Conservation (phyloP, 306 rosid genomes). For the Ormosia semicastrata region DNA sequence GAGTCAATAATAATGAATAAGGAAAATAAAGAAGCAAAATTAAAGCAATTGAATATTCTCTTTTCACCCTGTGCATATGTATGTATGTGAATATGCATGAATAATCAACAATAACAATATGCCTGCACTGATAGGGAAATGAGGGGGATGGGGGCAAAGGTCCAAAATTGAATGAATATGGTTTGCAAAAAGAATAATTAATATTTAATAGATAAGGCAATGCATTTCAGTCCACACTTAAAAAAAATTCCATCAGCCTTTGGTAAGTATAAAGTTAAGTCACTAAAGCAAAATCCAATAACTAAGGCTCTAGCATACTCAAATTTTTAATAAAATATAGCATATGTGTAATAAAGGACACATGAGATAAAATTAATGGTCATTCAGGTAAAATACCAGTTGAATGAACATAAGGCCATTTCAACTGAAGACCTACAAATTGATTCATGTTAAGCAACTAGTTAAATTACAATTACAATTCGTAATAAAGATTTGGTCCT, state of each 20-base stretch:
- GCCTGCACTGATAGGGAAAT: background rate
- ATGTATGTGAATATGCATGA: background rate
- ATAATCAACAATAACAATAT: background rate
- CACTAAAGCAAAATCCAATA: slow-evolving; percentile 1
- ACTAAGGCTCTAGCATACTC: background rate
- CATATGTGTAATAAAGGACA: background rate
- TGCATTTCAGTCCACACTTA: background rate
- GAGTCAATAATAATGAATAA: background rate
- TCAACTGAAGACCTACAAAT: background rate
- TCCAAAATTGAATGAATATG: background rate
- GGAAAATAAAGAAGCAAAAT: background rate
- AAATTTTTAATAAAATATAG: background rate
- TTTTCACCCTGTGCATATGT: background rate
- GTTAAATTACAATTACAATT: background rate
- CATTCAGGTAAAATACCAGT: slow-evolving; percentile 2
- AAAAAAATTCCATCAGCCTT: background rate
- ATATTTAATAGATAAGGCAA: background rate
- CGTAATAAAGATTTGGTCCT: background rate
- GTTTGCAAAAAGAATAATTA: background rate
- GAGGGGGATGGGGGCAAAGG: background rate
- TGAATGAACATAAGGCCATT: background rate
- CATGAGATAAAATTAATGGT: background rate
- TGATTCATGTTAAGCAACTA: background rate
- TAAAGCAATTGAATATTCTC: background rate
- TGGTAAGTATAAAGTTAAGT: background rate